Percentiles rank a stretch among this genome's conserved stretches.
Conservation (phyloP, 2,329 filamentous ascomycete genomes). For the Aspergillus sp. region DNA sequence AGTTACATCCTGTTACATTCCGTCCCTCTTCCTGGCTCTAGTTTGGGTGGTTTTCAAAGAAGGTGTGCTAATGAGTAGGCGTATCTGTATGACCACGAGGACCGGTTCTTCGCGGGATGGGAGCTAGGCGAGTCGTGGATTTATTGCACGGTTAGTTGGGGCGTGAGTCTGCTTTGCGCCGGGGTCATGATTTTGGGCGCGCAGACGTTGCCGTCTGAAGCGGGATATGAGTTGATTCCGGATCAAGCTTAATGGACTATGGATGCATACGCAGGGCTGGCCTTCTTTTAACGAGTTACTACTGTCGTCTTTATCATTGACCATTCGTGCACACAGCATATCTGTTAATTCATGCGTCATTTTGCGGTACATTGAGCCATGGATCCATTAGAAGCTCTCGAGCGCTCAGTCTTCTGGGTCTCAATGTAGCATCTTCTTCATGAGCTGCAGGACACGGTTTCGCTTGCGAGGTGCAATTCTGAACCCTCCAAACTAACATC, state of each 20-base stretch:
- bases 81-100: constrained; percentile 74
- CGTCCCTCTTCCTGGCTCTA: neutral
- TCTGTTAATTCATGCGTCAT: no score
- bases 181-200: constrained; percentile 58
- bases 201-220: constrained; percentile 65
- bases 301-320: no score
- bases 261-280: neutral
- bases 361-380: no score
- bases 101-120: constrained; percentile 78
- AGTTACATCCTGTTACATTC: constrained; percentile 28
- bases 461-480: no score
- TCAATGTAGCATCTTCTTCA: no score
- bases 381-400: no score
- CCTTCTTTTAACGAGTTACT: no score
- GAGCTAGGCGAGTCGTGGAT: constrained; percentile 70
- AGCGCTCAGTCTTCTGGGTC: no score
- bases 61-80: constrained; percentile 46
- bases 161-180: constrained; percentile 45
- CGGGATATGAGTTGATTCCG: constrained; percentile 73
- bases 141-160: constrained; percentile 58
- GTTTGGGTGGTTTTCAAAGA: neutral
- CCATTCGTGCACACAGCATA: no score
- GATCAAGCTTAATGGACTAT: constrained; percentile 20
- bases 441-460: no score
- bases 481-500: no score